Evolutionary conservation across 2,329 filamentous ascomycete genomes (phyloP).

Genomic region (Alternaria burnsii): DNA sequence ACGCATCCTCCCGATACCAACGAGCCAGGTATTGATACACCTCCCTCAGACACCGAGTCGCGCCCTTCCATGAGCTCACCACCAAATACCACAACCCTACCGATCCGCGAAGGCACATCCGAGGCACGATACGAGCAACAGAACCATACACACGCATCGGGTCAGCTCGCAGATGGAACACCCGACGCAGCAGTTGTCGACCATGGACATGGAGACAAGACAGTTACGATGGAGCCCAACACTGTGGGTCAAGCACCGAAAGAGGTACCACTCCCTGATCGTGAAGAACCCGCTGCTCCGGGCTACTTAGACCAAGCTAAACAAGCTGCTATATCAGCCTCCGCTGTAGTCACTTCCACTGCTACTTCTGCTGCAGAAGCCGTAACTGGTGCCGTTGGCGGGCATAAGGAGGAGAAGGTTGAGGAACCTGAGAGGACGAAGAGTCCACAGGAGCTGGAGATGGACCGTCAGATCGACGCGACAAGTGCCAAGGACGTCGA

Average conservation of each 20-base stretch:
- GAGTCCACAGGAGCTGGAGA: conserved; percentile 40
- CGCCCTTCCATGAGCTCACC: conserved; percentile 21
- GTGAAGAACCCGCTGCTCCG: conserved; percentile 44
- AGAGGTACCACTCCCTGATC: conserved; percentile 51
- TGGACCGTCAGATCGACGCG: conserved; percentile 43
- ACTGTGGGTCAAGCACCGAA: conserved; percentile 61
- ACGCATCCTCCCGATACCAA: conserved; percentile 47
- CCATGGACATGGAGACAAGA: conserved; percentile 56
- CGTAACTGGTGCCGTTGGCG: conserved; percentile 32
- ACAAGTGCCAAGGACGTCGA: conserved; percentile 42
- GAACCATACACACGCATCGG: conserved; percentile 54
- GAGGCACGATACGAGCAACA: conserved; percentile 54
- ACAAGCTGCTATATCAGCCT: conserved; percentile 42
- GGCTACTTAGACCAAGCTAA: conserved; percentile 57
- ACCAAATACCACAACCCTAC: conserved; percentile 29
- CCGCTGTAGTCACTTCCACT: conserved; percentile 38
- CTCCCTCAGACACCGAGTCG: conserved; percentile 33
- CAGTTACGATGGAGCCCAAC: conserved; percentile 57
- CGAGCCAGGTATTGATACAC: conserved; percentile 29
- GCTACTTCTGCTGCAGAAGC: conserved; percentile 46
- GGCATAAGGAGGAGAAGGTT: conserved; percentile 34
- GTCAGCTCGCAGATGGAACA: conserved; percentile 54
- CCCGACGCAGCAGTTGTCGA: conserved; percentile 51
- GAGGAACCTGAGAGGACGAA: conserved; percentile 30
- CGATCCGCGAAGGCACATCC: conserved; percentile 53